Evolutionary conservation across 257 asterid genomes (phyloP), one percentile per base, ranked within the genome.

Genomic region (Nicotiana sylvestris): DNA sequence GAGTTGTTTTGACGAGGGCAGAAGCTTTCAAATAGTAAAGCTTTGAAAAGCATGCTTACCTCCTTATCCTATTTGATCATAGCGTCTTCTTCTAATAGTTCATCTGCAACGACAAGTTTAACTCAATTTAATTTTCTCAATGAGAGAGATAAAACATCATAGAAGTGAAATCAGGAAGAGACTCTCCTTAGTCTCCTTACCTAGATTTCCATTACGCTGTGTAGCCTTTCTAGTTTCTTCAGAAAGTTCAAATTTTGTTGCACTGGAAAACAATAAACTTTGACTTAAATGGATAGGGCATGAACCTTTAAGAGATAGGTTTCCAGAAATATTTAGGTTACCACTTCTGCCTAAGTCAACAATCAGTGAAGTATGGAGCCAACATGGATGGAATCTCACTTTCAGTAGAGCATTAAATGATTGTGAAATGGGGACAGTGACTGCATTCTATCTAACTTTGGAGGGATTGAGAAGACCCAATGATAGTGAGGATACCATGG

Each of bases 151-250:
- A 21, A 33, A 21, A 6, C 13, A n/a, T 43, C 35, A 70, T 39
- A 39, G 78, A 70, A 43, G 58, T 70, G 58, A n/a, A 43, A 72
- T 72, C 78, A 72, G 78, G 78, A 46, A 27, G 79, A 49, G 79
- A 13, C 61, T 6, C 79, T 12, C 79, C n/a, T 43, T 43, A 5
- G 57, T 69, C 78, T 46, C 78, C 61, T 30, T 46, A 12, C 6
- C 79, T 74, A 46, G n/a, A 74, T 25, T 11, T 74, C 62, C 61
- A 49, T 74, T 32, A 46, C 9, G 13, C 79, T 72, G 25, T 6
- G 58, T 12, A 72, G 39, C 21, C 61, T 46, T 43, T 43, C 58
- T 70, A 70, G 58, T 46, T 70, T 70, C 78, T 69, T 70, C 58
- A 21, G 5, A 11, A 70, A 21, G 35, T 70, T 43, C 58, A 43